Percentiles rank a stretch among this genome's conserved stretches.
Conservation (phyloP, 2,329 filamentous ascomycete genomes). For the Knufia fluminis region DNA sequence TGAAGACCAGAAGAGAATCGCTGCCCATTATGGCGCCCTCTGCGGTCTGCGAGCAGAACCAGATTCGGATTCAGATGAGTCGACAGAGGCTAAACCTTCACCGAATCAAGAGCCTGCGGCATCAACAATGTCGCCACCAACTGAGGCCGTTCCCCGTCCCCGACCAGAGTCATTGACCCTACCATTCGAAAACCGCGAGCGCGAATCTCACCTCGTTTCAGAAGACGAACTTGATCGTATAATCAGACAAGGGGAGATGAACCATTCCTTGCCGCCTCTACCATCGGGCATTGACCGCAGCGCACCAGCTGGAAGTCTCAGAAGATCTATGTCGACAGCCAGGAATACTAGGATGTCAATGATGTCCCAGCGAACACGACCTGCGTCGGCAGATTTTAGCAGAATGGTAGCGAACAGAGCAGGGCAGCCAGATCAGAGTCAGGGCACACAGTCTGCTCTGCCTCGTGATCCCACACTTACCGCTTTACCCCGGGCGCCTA, state of each 20-base stretch:
- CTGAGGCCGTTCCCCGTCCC: background rate
- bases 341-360: slow-evolving; percentile 3
- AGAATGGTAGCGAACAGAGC: background rate
- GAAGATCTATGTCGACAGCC: slow-evolving; percentile 8
- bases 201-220: slow-evolving; percentile 3
- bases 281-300: background rate
- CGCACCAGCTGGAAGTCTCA: background rate
- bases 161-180: slow-evolving; percentile 5
- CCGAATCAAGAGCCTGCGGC: background rate
- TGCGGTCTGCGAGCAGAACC: slow-evolving; percentile 1
- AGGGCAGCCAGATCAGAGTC: background rate
- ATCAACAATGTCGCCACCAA: background rate
- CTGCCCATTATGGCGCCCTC: background rate
- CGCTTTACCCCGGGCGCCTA: slow-evolving; percentile 1
- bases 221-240: slow-evolving; percentile 8
- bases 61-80: background rate
- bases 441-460: background rate
- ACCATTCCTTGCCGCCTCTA: background rate
- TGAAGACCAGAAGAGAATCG: background rate
- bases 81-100: background rate
- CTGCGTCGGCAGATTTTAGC: slow-evolving; percentile 2
- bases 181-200: slow-evolving; percentile 5
- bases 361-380: background rate
- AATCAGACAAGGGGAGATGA: background rate
- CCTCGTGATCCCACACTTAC: slow-evolving; percentile 1